These are phyloP conservation scores for Lactarius hengduanensis DNA, from an alignment of 768 basidiomycete genomes.

Conservation along the genomic window DNA sequence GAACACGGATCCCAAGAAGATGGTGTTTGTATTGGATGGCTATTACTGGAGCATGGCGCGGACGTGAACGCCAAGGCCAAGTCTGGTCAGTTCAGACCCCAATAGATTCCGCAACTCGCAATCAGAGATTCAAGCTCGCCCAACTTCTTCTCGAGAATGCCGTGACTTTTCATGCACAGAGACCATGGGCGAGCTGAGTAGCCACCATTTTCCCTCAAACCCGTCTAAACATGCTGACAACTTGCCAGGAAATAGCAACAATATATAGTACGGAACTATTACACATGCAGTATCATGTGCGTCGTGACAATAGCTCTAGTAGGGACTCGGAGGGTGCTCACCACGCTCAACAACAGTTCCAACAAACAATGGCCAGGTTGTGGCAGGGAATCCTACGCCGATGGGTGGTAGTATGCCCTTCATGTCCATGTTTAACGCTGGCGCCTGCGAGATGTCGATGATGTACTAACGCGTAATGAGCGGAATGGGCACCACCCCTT, in stretches of 20 bases:
- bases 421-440: no score
- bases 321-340: no score
- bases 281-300: neutral
- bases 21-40: no score
- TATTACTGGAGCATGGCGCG: neutral
- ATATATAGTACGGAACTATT: neutral
- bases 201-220: neutral
- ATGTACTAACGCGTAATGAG: no score
- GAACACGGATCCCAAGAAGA: no score
- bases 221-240: neutral
- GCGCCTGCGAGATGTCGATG: no score
- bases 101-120: no score
- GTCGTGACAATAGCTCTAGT: neutral
- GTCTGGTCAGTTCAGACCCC: neutral
- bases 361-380: conserved; percentile 6
- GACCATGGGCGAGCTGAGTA: neutral
- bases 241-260: neutral
- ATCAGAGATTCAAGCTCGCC: neutral
- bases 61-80: neutral
- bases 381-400: neutral
- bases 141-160: neutral
- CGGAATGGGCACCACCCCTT: no score
- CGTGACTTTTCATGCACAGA: no score
- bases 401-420: no score
- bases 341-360: no score